Conservation (phyloP, 2,329 filamentous ascomycete genomes). For the Ophiostoma tasmaniense region DNA sequence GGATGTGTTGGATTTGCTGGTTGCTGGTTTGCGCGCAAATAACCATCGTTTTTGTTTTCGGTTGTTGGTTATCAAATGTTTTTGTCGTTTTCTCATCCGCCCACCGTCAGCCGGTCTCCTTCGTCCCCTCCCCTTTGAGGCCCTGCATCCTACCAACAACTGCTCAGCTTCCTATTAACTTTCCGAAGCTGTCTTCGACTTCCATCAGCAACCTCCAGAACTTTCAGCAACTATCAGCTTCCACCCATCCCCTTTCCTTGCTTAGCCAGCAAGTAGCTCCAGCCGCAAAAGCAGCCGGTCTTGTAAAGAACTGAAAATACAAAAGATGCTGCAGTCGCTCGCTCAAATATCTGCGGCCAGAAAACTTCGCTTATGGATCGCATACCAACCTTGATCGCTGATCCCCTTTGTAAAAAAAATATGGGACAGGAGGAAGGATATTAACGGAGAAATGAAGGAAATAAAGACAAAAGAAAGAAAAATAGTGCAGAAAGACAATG, state of each 20-base stretch:
- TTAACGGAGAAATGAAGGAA: conserved; percentile 2
- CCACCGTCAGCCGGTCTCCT: not conserved
- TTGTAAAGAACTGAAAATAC: not conserved
- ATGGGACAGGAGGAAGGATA: not conserved
- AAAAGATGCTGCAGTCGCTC: not conserved
- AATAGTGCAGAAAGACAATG: not conserved
- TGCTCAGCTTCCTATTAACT: not conserved
- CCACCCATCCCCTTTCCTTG: not conserved
- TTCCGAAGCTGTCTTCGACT: not conserved
- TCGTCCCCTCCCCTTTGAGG: not conserved
- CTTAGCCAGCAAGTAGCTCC: not conserved
- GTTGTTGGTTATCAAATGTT: conserved; percentile 9
- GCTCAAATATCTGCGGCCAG: not conserved
- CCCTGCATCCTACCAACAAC: not conserved
- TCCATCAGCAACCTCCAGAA: not conserved
- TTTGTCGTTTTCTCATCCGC: not conserved
- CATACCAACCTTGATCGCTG: not conserved
- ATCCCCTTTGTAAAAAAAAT: not conserved
- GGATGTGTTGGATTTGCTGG: not conserved
- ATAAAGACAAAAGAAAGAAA: conserved; percentile 1
- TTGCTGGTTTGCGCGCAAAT: not conserved
- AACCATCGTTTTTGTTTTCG: conserved; percentile 8
- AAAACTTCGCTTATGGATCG: not conserved
- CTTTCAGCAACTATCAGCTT: not conserved
- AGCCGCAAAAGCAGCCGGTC: not conserved